A percentile compares a stretch with the other conserved stretches of the same genome.
These are phyloP conservation scores for Oryza coarctata DNA, from an alignment of 176 grass and related monocot genomes.

Conservation along the genomic window DNA sequence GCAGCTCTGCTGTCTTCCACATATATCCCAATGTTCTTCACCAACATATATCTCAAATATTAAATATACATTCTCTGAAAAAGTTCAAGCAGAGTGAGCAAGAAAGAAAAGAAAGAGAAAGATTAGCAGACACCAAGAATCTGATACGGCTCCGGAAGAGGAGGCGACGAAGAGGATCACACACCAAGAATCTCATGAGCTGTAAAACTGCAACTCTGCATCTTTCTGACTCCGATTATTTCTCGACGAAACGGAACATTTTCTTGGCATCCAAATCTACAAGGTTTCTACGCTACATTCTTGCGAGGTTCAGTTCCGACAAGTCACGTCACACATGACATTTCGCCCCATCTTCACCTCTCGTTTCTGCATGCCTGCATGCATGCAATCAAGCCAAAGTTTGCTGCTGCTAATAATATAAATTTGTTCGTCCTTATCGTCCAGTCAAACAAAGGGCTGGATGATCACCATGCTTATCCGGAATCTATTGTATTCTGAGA, in stretches of 20 bases:
- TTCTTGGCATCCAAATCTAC: conserved; percentile 25
- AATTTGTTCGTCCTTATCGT: conserved; percentile 17
- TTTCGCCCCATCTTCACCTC: not conserved
- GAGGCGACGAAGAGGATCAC: not conserved
- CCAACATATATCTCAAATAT: not conserved
- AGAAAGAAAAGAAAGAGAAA: not conserved
- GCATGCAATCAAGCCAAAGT: not conserved
- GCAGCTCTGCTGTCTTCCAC: not conserved
- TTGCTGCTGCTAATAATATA: not conserved
- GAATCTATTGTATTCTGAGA: conserved; percentile 12
- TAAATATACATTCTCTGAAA: not conserved
- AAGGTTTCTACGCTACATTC: not conserved
- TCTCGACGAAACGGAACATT: not conserved
- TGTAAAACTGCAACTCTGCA: not conserved
- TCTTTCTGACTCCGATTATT: not conserved
- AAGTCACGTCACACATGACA: conserved; percentile 17
- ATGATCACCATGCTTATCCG: conserved; percentile 16
- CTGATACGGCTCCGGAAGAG: conserved; percentile 11
- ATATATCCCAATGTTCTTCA: not conserved
- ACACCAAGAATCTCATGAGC: conserved; percentile 39
- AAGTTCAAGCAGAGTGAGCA: not conserved
- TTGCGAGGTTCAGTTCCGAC: not conserved
- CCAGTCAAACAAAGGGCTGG: conserved; percentile 10
- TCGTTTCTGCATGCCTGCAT: not conserved
- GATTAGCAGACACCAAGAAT: conserved; percentile 11